These are phyloP conservation scores for Colletotrichum sp. DNA, from an alignment of 2,329 filamentous ascomycete genomes.

Conservation along the genomic window DNA sequence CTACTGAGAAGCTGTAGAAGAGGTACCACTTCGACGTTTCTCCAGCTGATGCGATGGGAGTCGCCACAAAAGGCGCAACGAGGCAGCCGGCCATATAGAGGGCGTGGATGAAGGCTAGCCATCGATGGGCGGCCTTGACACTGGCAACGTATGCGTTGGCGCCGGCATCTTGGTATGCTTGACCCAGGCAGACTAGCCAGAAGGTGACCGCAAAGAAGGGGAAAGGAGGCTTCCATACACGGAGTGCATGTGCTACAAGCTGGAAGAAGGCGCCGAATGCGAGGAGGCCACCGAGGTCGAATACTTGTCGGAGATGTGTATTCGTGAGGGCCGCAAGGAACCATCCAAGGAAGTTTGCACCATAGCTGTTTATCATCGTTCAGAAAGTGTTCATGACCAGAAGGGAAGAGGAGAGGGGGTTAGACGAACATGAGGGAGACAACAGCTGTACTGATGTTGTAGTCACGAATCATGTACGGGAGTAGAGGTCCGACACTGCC, in stretches of 20 bases:
- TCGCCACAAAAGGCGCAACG: slow-evolving; percentile 60
- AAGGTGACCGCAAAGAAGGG: slow-evolving; percentile 62
- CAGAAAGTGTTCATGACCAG: background rate
- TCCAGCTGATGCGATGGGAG: slow-evolving; percentile 49
- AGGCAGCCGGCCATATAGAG: slow-evolving; percentile 65
- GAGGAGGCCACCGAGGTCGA: slow-evolving; percentile 63
- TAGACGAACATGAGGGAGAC: slow-evolving; percentile 52
- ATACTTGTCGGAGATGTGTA: slow-evolving; percentile 53
- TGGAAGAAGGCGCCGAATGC: slow-evolving; percentile 61
- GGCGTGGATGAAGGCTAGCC: slow-evolving; percentile 69
- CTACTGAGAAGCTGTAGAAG: slow-evolving; percentile 62
- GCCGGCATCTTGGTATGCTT: slow-evolving; percentile 69
- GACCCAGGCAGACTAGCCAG: slow-evolving; percentile 61
- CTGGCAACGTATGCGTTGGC: slow-evolving; percentile 66
- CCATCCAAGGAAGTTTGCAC: slow-evolving; percentile 65
- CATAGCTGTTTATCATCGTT: slow-evolving; percentile 46
- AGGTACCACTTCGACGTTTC: slow-evolving; percentile 52
- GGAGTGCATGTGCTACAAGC: slow-evolving; percentile 56
- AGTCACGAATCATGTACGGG: slow-evolving; percentile 65
- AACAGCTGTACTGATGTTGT: slow-evolving; percentile 56
- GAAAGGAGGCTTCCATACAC: slow-evolving; percentile 63
- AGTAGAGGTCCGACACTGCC: slow-evolving; percentile 68
- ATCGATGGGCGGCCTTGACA: slow-evolving; percentile 57
- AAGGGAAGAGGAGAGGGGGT: fast-evolving
- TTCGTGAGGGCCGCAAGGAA: slow-evolving; percentile 62